phyloP scores from a whole-genome alignment of 2,329 filamentous ascomycete genomes.

The Fusarium sp. region DNA sequence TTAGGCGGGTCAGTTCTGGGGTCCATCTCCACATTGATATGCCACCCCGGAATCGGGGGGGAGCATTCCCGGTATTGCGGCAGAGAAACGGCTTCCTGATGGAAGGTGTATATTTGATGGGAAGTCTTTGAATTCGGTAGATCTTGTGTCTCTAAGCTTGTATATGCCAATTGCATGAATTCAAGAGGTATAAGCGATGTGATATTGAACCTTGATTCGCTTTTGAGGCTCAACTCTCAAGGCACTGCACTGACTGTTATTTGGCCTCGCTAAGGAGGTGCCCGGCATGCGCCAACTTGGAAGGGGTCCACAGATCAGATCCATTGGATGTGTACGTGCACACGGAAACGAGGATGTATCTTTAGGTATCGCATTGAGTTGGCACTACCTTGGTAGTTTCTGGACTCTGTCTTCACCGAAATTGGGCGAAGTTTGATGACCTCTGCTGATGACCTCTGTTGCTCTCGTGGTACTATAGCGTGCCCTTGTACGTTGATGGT shows the following conservation, averaged over 20 bases:
- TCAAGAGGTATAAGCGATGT: neutral
- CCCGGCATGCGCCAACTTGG: conserved; percentile 21
- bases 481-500: neutral
- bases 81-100: conserved; percentile 24
- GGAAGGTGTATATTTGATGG: neutral
- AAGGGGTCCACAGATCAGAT: conserved; percentile 37
- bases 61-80: conserved; percentile 37
- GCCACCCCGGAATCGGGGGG: conserved; percentile 40
- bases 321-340: conserved; percentile 11
- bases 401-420: conserved; percentile 30
- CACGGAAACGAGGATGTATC: conserved; percentile 9
- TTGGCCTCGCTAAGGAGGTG: conserved; percentile 22
- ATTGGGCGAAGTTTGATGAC: conserved; percentile 13
- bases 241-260: neutral
- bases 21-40: conserved; percentile 24
- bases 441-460: conserved; percentile 7
- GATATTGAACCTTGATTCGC: neutral
- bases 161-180: neutral
- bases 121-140: neutral
- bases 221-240: conserved; percentile 21
- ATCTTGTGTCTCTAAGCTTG: neutral
- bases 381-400: conserved; percentile 5
- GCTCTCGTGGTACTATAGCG: neutral
- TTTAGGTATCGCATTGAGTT: conserved; percentile 15
- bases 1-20: conserved; percentile 35